Base-by-base conservation (phyloP, 2,329 filamentous ascomycete species). In the Alternaria novae-zelandiae region DNA sequence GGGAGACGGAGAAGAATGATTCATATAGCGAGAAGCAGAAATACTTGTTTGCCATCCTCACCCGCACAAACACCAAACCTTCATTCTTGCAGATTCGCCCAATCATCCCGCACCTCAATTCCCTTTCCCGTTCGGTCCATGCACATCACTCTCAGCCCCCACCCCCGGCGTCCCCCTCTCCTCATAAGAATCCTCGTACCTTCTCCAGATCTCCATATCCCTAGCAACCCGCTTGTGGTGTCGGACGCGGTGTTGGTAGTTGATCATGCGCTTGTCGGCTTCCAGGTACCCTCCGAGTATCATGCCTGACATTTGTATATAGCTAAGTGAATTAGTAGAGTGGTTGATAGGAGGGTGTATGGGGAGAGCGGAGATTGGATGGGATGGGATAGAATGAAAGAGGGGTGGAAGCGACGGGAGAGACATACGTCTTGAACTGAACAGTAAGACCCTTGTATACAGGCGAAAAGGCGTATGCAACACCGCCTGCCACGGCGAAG, bases 281-380 rank as follows among this genome's bases (percentile, higher is more conserved):
- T 93, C 90, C 57, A 94, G 85, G 86, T 92, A 91, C 73, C 88
- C 86, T 46, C 92, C 92, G 32, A 93, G 74, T n/a, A 91, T 89
- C 91, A 94, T 94, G 64, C 89, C 90, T n/a, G 90, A 92, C 90
- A 94, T 93, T 78, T 94, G 91, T 15, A 94, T 83, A 75, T 93
- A 95, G 28, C 92, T 94, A n/a, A n/a, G n/a, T n/a, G n/a, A n/a
- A n/a, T n/a, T n/a, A n/a, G n/a, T n/a, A n/a, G n/a, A n/a, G n/a
- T n/a, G 8, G 9, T 41, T 41, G 17, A n/a, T 41, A 2, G 32
- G 6, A 30, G 28, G 5, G 25, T 6, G 9, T 17, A 13, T 28
- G 28, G 23, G 17, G 25, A 43, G 47, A 17, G 28, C 2, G 28
- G 46, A 3, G 25, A 25, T 23, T 4, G 23, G 21, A 36, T 53